Base-by-base conservation (phyloP, 208 protist species). In the Crithidia bombi region DNA sequence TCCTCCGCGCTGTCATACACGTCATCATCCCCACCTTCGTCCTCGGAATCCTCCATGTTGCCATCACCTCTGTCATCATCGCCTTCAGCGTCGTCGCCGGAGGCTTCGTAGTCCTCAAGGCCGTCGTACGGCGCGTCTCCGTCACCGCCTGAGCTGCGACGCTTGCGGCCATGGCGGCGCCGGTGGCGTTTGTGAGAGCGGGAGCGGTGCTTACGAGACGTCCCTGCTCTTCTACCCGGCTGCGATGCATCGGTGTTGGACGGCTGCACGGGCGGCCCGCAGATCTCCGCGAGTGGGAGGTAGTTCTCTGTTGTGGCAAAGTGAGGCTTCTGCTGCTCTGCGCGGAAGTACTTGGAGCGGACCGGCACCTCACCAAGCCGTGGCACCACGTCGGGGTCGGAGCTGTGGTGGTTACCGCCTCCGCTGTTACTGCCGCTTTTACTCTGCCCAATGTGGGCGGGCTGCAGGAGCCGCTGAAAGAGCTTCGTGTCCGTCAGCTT, bases 311-410 rank as follows among this genome's bases (percentile, higher is more conserved):
- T 58, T 23, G 41, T 79, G 12, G 67, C 47, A 11, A 73, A 73
- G 38, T 65, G 64, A 0, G 57, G 33, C 12, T 55, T 58, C 5
- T 69, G 33, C 52, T 79, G 73, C 21, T 69, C 74, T 7, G 47
- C 12, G 1, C 66, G 66, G 36, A 39, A 33, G 64, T 80, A 80
- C 58, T 72, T 80, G 39, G 69, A 75, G 43, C 75, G 70, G 14
- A 49, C 69, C 0, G 66, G 69, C 1, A 80, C 36, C 36, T 80
- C 75, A 3, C 75, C 75, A 0, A 80, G 68, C 0, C 62, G 58
- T 7, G 58, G 67, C 1, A 69, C 50, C 2, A 56, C 21, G 2
- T 6, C 33, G 33, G 2, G 19, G 41, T 51, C 17, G 28, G 6
- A 9, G 26, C 38, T 52, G 26, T 5, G 9, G 49, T 49, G 43